Percentiles rank a stretch among this genome's conserved stretches.
phyloP scores from a whole-genome alignment of 2,329 filamentous ascomycete genomes.

The Trichoderma sp. region DNA sequence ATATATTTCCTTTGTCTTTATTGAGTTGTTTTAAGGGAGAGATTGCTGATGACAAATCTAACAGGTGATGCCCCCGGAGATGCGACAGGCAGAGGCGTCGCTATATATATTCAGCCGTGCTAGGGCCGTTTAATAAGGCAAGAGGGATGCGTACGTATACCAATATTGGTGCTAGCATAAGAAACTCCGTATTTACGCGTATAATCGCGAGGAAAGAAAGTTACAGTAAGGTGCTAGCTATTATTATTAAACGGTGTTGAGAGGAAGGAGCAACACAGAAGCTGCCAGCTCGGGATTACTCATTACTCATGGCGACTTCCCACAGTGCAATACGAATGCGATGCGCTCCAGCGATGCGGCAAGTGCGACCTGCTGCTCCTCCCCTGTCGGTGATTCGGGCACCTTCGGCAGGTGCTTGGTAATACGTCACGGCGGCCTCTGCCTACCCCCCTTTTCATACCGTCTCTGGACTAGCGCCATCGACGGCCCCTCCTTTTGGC shows the following conservation, averaged over 20 bases:
- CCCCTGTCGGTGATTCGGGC: constrained; percentile 13
- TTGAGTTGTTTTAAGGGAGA: neutral
- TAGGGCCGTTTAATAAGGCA: neutral
- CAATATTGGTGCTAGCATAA: neutral
- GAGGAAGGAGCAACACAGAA: neutral
- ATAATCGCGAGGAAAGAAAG: neutral
- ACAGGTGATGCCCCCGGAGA: constrained; percentile 7
- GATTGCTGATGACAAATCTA: constrained; percentile 17
- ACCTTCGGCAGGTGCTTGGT: constrained; percentile 18
- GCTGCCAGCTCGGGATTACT: neutral
- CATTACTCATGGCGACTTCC: neutral
- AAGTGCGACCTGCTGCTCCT: neutral
- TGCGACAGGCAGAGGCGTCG: neutral
- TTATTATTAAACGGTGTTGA: neutral
- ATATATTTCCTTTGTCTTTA: neutral
- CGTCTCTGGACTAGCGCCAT: neutral
- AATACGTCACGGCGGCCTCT: constrained; percentile 18
- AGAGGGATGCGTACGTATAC: constrained; percentile 6
- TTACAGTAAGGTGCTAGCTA: neutral
- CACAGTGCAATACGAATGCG: neutral
- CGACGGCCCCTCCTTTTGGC: neutral
- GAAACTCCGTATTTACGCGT: constrained; percentile 6
- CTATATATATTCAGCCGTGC: constrained; percentile 1
- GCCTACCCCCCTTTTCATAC: neutral
- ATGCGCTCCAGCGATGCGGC: neutral